Evolutionary conservation across 805 yeast genomes (phyloP), one percentile per base, ranked within the genome.

Genomic region (Starmerella sirachaensis): DNA sequence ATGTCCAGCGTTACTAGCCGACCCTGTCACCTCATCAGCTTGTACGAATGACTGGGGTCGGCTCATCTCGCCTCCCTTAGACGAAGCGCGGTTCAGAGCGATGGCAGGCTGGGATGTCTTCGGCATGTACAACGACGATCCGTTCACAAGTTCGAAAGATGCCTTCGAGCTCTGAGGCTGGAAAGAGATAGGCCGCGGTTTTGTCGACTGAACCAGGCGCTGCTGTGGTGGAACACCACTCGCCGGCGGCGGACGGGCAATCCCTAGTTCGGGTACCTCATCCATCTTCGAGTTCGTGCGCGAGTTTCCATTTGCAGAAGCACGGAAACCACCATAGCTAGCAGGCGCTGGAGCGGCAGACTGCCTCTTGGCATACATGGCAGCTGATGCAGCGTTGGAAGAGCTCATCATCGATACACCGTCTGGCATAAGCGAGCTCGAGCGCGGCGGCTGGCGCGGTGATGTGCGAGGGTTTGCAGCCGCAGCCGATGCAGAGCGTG

Each of bases 161-260:
- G 35, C 18, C n/a, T 18, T 19, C 21, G 39, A 17, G n/a, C 26
- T 33, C 18, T 60, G 60, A 4, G 35, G 43, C 52, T 59, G 63
- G 53, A 50, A 60, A 8, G 62, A 57, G 18, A 59, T 55, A 8
- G 64, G 64, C 14, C 64, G 51, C 6, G 62, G 64, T 43, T 55
- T 59, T 23, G 46, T 34, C 29, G 42, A 24, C 38, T 31, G 45
- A 31, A 40, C 37, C 25, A 36, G 42, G 5, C 40, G 37, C 31
- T 34, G 42, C 18, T 25, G 39, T 29, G 29, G 22, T 13, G 41
- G 38, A 11, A 30, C 27, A 19, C 14, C 24, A 14, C 25, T 23
- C 24, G 26, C 31, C 22, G 48, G 38, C n/a, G n/a, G n/a, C 35
- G 43, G 35, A 31, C 41, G 27, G 31, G 51, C 38, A 25, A 49